A percentile compares a stretch with the other conserved stretches of the same genome.
Evolutionary conservation across 139 green algal genomes (phyloP).

Genomic region (Tetraselmis chui): DNA sequence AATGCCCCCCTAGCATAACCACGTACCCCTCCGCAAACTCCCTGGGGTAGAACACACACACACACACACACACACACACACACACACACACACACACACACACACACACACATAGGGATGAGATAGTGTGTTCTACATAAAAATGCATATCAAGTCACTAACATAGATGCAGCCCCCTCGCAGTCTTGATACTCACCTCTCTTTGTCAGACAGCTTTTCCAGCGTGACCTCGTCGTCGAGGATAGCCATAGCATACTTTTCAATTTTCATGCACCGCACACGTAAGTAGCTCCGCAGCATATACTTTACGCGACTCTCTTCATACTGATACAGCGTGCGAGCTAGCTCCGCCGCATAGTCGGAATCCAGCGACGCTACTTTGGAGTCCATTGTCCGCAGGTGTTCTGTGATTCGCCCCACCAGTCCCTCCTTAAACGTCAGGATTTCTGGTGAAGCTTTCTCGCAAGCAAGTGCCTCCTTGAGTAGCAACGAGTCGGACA

Average conservation of each 20-base stretch:
- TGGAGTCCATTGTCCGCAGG: background rate
- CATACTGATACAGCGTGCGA: background rate
- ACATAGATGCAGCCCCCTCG: too few species aligned
- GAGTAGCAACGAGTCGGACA: background rate
- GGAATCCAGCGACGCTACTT: background rate
- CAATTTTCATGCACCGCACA: background rate
- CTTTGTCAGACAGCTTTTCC: background rate
- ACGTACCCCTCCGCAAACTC: constrained; percentile 30
- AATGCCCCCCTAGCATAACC: constrained; percentile 25
- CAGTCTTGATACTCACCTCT: background rate
- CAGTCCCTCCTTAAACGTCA: background rate
- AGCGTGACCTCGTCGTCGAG: background rate
- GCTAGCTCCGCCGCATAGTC: background rate
- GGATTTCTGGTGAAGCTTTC: background rate
- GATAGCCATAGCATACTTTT: background rate
- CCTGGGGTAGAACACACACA: too few species aligned
- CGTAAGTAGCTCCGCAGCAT: background rate
- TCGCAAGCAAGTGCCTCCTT: background rate
- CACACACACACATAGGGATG: too few species aligned
- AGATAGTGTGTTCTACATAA: too few species aligned
- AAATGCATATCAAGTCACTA: too few species aligned
- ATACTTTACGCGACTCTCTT: background rate
- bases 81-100: too few species aligned
- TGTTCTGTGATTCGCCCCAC: background rate
- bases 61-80: too few species aligned